Evolutionary conservation across 2,329 filamentous ascomycete species (phyloP).

Genomic region (Sporothrix variecibatus): DNA sequence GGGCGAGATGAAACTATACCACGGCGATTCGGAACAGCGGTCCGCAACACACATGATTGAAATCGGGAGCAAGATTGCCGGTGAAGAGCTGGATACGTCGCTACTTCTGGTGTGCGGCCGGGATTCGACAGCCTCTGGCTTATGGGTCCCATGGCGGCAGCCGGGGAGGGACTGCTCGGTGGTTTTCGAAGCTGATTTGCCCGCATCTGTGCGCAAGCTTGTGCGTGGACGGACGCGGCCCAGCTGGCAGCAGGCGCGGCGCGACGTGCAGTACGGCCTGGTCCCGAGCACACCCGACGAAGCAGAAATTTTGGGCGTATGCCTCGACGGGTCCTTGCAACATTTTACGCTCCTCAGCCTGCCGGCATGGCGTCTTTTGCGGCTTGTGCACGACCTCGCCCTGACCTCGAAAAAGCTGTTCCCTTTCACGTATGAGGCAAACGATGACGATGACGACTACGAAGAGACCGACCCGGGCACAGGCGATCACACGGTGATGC

Average conservation of each 20-base stretch:
- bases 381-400: constrained; percentile 71
- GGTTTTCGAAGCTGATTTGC: constrained; percentile 60
- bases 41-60: constrained; percentile 51
- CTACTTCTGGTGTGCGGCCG: constrained; percentile 53
- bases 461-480: constrained; percentile 40
- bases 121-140: constrained; percentile 49
- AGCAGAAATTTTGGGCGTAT: constrained; percentile 63
- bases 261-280: constrained; percentile 44
- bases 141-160: constrained; percentile 52
- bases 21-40: constrained; percentile 50
- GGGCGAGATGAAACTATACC: constrained; percentile 44
- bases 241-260: constrained; percentile 47
- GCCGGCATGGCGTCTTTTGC: constrained; percentile 67
- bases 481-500: constrained; percentile 53
- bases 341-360: constrained; percentile 67
- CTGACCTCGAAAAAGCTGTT: constrained; percentile 50
- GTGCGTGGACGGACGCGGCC: constrained; percentile 55
- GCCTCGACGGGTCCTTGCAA: constrained; percentile 68
- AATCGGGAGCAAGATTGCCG: constrained; percentile 37
- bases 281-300: constrained; percentile 47
- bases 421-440: constrained; percentile 47
- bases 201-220: constrained; percentile 59
- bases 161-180: constrained; percentile 46
- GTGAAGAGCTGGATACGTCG: constrained; percentile 37
- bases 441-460: constrained; percentile 27